Evolutionary conservation across 768 basidiomycete genomes (phyloP).

Genomic region (Cubamyces lactineus): DNA sequence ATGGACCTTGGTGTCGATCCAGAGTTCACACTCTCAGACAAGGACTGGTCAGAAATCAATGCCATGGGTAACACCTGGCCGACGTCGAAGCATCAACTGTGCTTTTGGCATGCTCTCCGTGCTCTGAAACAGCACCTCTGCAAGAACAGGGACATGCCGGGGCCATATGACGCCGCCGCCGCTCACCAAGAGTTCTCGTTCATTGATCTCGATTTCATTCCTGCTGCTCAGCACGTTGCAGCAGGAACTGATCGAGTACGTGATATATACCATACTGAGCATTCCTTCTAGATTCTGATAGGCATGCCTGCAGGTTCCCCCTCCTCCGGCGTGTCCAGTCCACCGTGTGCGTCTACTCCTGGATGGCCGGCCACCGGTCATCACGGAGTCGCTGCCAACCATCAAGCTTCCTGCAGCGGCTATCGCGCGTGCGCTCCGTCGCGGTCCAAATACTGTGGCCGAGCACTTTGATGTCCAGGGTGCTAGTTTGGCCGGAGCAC

Average conservation of each 20-base stretch:
- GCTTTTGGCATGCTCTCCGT: slow-evolving; percentile 42
- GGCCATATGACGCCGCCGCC: slow-evolving; percentile 32
- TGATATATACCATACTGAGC: no score
- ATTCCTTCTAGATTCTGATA: slow-evolving; percentile 2
- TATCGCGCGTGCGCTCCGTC: not conserved
- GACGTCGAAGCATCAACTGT: slow-evolving; percentile 42
- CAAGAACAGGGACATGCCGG: slow-evolving; percentile 32
- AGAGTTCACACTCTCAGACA: slow-evolving; percentile 37
- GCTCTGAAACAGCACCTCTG: slow-evolving; percentile 36
- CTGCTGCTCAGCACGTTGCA: not conserved
- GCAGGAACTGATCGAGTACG: not conserved
- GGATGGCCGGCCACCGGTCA: slow-evolving; percentile 7
- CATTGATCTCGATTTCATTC: not conserved
- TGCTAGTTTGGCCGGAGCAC: no score
- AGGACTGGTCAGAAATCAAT: slow-evolving; percentile 41
- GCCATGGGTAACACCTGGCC: slow-evolving; percentile 33
- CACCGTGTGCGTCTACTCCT: slow-evolving; percentile 2
- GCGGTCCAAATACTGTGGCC: no score
- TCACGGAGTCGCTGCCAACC: slow-evolving; percentile 11
- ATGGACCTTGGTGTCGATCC: slow-evolving; percentile 30
- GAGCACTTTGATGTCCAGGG: no score
- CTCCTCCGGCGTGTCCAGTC: slow-evolving; percentile 5
- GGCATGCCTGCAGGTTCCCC: no score
- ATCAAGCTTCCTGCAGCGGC: not conserved
- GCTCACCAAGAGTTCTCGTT: slow-evolving; percentile 20